These are phyloP conservation scores for Mucor racemosus DNA, from an alignment of 371 early-diverging fungal genomes.

Conservation along the genomic window DNA sequence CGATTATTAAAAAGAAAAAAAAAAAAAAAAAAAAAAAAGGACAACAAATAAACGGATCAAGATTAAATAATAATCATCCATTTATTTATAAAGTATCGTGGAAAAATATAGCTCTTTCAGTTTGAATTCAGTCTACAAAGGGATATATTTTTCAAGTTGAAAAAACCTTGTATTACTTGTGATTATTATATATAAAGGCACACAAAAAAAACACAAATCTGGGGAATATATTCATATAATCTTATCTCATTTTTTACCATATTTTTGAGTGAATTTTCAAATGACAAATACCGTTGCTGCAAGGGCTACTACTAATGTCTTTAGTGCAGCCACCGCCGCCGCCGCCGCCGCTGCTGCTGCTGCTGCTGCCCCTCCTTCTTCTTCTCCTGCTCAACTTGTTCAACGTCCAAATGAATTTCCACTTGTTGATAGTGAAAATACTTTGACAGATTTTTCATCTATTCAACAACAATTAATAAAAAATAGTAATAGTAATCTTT, in stretches of 20 bases:
- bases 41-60: not conserved
- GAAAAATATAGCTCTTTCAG: constrained; percentile 3
- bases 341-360: not conserved
- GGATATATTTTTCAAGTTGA: not conserved
- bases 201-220: not conserved
- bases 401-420: constrained; percentile 6
- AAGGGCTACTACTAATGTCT: not conserved
- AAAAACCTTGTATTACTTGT: not conserved
- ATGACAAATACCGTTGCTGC: not conserved
- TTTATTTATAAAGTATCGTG: constrained; percentile 1
- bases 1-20: not conserved
- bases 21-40: constrained; percentile 10
- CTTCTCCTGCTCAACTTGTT: not conserved
- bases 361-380: not conserved
- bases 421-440: constrained; percentile 17
- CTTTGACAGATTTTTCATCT: constrained; percentile 13
- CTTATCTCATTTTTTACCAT: not conserved
- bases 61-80: not conserved
- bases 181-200: not conserved
- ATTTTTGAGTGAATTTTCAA: no score
- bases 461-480: constrained; percentile 14
- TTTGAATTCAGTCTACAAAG: not conserved
- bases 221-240: not conserved
- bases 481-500: constrained; percentile 1
- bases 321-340: not conserved